Conservation (phyloP, 305 asterid genomes). For the Andrographis paniculata region DNA sequence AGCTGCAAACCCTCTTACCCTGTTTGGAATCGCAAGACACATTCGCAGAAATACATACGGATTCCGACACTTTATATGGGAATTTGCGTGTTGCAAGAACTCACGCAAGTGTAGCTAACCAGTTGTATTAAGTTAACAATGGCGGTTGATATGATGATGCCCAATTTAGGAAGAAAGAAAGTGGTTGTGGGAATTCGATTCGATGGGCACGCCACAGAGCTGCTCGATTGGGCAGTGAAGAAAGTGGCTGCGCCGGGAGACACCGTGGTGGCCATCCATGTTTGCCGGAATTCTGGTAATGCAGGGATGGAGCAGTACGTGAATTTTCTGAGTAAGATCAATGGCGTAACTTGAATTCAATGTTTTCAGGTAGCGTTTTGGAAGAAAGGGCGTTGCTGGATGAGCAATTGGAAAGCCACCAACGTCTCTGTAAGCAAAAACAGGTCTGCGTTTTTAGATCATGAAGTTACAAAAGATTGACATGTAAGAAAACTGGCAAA, state of each 20-base stretch:
- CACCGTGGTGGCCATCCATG: slow-evolving; percentile 51
- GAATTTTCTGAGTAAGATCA: too few species aligned
- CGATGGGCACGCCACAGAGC: slow-evolving; percentile 41
- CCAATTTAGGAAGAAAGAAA: slow-evolving; percentile 21
- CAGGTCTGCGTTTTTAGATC: slow-evolving; percentile 33
- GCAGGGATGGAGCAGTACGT: too few species aligned
- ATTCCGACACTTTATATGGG: neutral
- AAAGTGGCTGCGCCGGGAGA: slow-evolving; percentile 59
- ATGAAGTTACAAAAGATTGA: too few species aligned
- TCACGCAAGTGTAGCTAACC: too few species aligned
- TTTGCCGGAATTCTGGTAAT: slow-evolving; percentile 41
- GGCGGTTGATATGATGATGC: slow-evolving; percentile 31
- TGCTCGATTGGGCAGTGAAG: slow-evolving; percentile 63
- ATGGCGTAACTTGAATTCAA: too few species aligned
- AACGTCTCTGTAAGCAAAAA: slow-evolving; percentile 51
- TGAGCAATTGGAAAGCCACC: slow-evolving; percentile 58
- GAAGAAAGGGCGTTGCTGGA: slow-evolving; percentile 43
- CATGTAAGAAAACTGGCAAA: too few species aligned
- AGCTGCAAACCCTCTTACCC: too few species aligned
- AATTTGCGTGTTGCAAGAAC: neutral
- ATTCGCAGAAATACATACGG: too few species aligned
- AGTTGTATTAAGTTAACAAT: too few species aligned
- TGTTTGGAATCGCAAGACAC: too few species aligned
- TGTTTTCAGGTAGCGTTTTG: slow-evolving; percentile 44
- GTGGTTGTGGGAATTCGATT: slow-evolving; percentile 53